Evolutionary conservation across 352 stramenopile genomes (phyloP).

Genomic region (Pythium apleroticum): DNA sequence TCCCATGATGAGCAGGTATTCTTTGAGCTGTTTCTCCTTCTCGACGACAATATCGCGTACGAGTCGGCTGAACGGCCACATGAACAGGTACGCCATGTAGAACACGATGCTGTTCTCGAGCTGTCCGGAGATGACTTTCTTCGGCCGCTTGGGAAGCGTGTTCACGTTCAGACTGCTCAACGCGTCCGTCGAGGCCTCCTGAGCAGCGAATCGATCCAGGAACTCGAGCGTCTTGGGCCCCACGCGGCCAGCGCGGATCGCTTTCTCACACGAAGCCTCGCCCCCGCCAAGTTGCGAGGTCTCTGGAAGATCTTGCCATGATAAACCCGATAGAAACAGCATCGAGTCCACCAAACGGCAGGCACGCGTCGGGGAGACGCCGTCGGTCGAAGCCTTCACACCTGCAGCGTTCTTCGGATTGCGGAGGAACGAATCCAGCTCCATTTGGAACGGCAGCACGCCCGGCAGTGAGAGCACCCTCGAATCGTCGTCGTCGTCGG

Average conservation of each 20-base stretch:
- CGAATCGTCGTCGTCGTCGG: constrained; percentile 4
- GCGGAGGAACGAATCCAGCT: constrained; percentile 52
- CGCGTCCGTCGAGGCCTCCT: constrained; percentile 34
- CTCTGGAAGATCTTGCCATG: constrained; percentile 46
- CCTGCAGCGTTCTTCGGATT: neutral
- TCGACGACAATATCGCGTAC: constrained; percentile 87
- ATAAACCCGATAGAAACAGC: constrained; percentile 35
- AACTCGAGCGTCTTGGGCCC: constrained; percentile 37
- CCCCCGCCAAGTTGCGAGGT: constrained; percentile 37
- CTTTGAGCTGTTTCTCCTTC: constrained; percentile 89
- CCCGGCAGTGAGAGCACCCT: constrained; percentile 37
- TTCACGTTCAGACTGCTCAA: constrained; percentile 43
- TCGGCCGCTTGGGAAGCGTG: constrained; percentile 42
- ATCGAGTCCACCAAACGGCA: constrained; percentile 53
- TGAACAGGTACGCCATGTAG: constrained; percentile 71
- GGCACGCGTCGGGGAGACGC: constrained; percentile 8
- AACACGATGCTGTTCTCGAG: constrained; percentile 71
- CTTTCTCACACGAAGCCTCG: constrained; percentile 26
- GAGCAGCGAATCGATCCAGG: constrained; percentile 35
- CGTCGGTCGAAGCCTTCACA: neutral
- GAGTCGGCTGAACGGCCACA: constrained; percentile 87
- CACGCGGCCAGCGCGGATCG: constrained; percentile 31
- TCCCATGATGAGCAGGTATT: constrained; percentile 91
- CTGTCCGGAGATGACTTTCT: constrained; percentile 38
- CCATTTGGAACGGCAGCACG: constrained; percentile 55